A percentile compares a stretch with the other conserved stretches of the same genome.
phyloP scores from a whole-genome alignment of 192 early-diverging fungal species.

The Entomortierella beljakovae region DNA sequence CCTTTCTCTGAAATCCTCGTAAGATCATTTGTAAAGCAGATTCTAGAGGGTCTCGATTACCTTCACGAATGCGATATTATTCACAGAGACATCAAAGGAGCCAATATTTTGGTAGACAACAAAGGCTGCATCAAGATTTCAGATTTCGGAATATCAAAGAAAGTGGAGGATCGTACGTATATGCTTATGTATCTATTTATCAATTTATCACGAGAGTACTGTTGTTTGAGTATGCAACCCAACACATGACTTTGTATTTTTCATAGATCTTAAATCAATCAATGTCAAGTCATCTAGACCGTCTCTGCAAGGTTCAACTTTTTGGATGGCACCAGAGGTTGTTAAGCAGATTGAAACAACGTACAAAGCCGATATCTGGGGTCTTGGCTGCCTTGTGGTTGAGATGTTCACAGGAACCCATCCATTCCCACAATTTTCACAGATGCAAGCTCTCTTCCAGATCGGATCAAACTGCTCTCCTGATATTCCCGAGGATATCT shows the following conservation, averaged over 20 bases:
- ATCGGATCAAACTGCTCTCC: slow-evolving; percentile 86
- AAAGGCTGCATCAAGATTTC: slow-evolving; percentile 97
- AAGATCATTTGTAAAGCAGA: slow-evolving; percentile 89
- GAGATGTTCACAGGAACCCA: slow-evolving; percentile 99
- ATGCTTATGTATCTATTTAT: slow-evolving; percentile 14
- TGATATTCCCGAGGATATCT: slow-evolving; percentile 81
- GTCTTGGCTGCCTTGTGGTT: slow-evolving; percentile 93
- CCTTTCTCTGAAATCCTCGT: slow-evolving; percentile 88
- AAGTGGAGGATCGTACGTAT: slow-evolving; percentile 77
- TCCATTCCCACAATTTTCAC: slow-evolving; percentile 86
- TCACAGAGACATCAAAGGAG: slow-evolving; percentile 99
- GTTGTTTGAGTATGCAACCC: not conserved
- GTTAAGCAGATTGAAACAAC: slow-evolving; percentile 94
- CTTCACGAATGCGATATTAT: slow-evolving; percentile 95
- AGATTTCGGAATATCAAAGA: slow-evolving; percentile 99
- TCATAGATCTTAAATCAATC: slow-evolving; percentile 46
- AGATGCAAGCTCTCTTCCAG: slow-evolving; percentile 87
- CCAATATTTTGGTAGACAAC: slow-evolving; percentile 91
- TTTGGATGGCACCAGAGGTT: slow-evolving; percentile 99
- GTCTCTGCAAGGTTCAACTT: slow-evolving; percentile 94
- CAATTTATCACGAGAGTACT: not conserved
- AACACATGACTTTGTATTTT: not conserved
- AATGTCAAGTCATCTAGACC: slow-evolving; percentile 64
- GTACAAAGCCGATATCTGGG: slow-evolving; percentile 94
- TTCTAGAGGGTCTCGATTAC: slow-evolving; percentile 93